A percentile compares a stretch with the other conserved stretches of the same genome.
phyloP scores from a whole-genome alignment of 106 monocot genomes.

The Apostasia shenzhenica region DNA sequence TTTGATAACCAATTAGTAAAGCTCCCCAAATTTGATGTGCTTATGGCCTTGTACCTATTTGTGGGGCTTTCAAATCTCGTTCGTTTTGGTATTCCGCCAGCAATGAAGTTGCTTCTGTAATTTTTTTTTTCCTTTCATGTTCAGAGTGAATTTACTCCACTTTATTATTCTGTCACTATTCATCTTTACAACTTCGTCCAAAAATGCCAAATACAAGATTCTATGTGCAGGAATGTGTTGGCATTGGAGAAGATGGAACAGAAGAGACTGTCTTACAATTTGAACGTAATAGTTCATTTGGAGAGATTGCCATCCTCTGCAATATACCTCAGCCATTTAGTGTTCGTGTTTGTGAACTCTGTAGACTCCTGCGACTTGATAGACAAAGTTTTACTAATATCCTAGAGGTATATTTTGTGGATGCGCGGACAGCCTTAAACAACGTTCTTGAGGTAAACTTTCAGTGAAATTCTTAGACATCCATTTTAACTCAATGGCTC shows the following conservation, averaged over 20 bases:
- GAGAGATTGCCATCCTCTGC: slow-evolving; percentile 85
- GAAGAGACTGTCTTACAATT: slow-evolving; percentile 49
- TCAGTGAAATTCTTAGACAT: not conserved
- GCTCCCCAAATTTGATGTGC: too few relatives aligned
- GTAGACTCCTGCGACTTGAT: slow-evolving; percentile 69
- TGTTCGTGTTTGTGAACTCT: slow-evolving; percentile 65
- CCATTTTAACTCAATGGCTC: not conserved
- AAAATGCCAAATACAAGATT: not conserved
- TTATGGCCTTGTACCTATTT: too few relatives aligned
- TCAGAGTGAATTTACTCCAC: too few relatives aligned
- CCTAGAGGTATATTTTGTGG: slow-evolving; percentile 77
- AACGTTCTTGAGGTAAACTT: slow-evolving; percentile 68
- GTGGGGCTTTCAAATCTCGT: too few relatives aligned
- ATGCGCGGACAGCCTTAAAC: slow-evolving; percentile 59
- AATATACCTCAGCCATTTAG: slow-evolving; percentile 91
- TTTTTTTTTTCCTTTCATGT: too few relatives aligned
- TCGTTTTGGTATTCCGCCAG: too few relatives aligned
- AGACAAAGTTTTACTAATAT: slow-evolving; percentile 72
- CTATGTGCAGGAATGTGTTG: slow-evolving; percentile 59
- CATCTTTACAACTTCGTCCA: too few relatives aligned
- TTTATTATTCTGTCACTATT: too few relatives aligned
- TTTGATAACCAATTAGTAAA: too few relatives aligned
- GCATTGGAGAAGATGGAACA: slow-evolving; percentile 67
- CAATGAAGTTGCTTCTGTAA: too few relatives aligned
- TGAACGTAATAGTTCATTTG: slow-evolving; percentile 60